Evolutionary conservation across 140 eudicot genomes (phyloP).

Genomic region (Oenanthe javanica): DNA sequence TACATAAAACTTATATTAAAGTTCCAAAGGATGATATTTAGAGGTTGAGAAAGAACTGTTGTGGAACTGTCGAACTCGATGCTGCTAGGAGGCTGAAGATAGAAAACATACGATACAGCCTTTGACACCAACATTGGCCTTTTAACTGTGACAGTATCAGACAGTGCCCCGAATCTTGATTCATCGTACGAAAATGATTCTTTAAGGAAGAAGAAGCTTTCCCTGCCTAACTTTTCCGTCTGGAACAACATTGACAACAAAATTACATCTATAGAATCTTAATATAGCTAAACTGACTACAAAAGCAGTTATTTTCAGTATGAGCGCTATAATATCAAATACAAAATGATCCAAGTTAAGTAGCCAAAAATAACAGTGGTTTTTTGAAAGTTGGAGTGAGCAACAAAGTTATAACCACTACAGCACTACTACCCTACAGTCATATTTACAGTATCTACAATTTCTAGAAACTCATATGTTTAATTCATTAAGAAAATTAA

Average conservation of each 20-base stretch:
- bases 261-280: neutral
- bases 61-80: conserved; percentile 35
- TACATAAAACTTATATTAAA: neutral
- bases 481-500: neutral
- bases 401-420: neutral
- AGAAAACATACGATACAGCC: conserved; percentile 57
- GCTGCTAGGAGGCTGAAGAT: conserved; percentile 50
- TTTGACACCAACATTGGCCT: conserved; percentile 49
- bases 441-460: neutral
- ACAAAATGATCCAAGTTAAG: neutral
- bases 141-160: conserved; percentile 37
- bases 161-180: conserved; percentile 54
- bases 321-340: neutral
- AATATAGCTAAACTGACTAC: neutral
- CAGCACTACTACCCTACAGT: neutral
- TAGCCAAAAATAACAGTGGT: too few species aligned
- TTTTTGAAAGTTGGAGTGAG: neutral
- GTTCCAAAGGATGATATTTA: conserved; percentile 12
- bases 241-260: conserved; percentile 22
- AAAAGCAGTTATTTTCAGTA: neutral
- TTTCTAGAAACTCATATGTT: neutral
- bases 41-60: conserved; percentile 22
- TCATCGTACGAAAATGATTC: conserved; percentile 67
- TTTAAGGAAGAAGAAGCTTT: conserved; percentile 55
- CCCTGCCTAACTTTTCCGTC: conserved; percentile 71